Evolutionary conservation across 352 stramenopile species (phyloP).

Genomic region (Pythium insidiosum): DNA sequence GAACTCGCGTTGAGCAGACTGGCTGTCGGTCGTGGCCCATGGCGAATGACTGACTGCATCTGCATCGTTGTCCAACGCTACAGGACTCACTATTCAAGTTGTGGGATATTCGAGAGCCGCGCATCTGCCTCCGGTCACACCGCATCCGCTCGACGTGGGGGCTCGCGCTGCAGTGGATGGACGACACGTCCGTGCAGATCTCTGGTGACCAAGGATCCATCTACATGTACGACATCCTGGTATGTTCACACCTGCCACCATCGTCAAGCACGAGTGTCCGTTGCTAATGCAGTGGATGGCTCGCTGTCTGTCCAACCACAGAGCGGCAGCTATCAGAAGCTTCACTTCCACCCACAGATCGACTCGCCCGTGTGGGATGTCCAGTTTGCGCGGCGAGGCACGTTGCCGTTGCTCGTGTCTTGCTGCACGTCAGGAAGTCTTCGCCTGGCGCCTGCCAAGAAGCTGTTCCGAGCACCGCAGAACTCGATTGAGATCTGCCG

Average conservation of each 20-base stretch:
- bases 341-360: slow-evolving; percentile 77
- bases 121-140: slow-evolving; percentile 69
- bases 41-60: too few relatives aligned
- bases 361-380: slow-evolving; percentile 82
- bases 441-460: slow-evolving; percentile 49
- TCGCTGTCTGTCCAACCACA: too few relatives aligned
- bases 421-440: slow-evolving; percentile 65
- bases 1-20: not conserved
- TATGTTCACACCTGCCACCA: too few relatives aligned
- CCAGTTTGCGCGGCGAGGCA: slow-evolving; percentile 38
- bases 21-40: too few relatives aligned
- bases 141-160: slow-evolving; percentile 80
- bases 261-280: too few relatives aligned
- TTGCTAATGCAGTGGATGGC: too few relatives aligned
- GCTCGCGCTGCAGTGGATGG: slow-evolving; percentile 68
- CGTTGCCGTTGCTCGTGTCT: slow-evolving; percentile 45
- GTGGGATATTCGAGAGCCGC: slow-evolving; percentile 77
- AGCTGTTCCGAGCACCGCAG: slow-evolving; percentile 50
- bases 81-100: slow-evolving; percentile 81
- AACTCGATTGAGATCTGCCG: slow-evolving; percentile 67
- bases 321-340: slow-evolving; percentile 73
- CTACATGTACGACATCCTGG: slow-evolving; percentile 73
- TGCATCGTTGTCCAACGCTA: not conserved
- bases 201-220: slow-evolving; percentile 76
- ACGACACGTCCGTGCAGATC: slow-evolving; percentile 65